phyloP scores from a whole-genome alignment of 495 filamentous ascomycete species.

The Zalerion maritima region DNA sequence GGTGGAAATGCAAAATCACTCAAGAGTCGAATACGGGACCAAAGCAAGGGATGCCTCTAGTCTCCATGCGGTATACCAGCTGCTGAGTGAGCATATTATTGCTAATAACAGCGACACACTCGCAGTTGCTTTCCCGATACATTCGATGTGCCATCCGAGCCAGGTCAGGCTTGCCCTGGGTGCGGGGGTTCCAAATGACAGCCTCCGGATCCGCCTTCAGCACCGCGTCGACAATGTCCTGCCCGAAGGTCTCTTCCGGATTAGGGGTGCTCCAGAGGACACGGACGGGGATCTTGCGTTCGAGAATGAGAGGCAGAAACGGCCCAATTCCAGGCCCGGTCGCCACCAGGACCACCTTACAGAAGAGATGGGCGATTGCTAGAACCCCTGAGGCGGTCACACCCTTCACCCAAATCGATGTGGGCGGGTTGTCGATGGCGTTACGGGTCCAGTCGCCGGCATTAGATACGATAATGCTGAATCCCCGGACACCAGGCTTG shows the following conservation, averaged over 20 bases:
- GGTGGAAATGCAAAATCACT: too few relatives aligned
- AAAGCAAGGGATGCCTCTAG: slow-evolving; percentile 47
- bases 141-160: slow-evolving; percentile 37
- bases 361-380: slow-evolving; percentile 48
- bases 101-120: slow-evolving; percentile 53
- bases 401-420: slow-evolving; percentile 34
- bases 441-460: slow-evolving; percentile 57
- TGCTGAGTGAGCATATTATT: slow-evolving; percentile 49
- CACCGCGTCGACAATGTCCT: slow-evolving; percentile 21
- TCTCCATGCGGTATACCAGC: slow-evolving; percentile 51
- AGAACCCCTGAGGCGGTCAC: slow-evolving; percentile 43
- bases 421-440: slow-evolving; percentile 39
- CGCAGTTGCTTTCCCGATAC: slow-evolving; percentile 38
- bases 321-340: slow-evolving; percentile 63
- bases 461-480: slow-evolving; percentile 49
- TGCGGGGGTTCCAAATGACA: slow-evolving; percentile 24
- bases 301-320: slow-evolving; percentile 24
- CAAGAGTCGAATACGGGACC: slow-evolving; percentile 63
- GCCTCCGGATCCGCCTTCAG: slow-evolving; percentile 17
- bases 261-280: slow-evolving; percentile 28
- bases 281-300: slow-evolving; percentile 13
- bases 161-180: slow-evolving; percentile 23
- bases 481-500: slow-evolving; percentile 27
- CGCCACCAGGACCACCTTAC: slow-evolving; percentile 46
- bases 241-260: slow-evolving; percentile 23